Percentiles rank a stretch among this genome's conserved stretches.
Evolutionary conservation across 2,329 filamentous ascomycete genomes (phyloP).

Genomic region (Exophiala viscosa): DNA sequence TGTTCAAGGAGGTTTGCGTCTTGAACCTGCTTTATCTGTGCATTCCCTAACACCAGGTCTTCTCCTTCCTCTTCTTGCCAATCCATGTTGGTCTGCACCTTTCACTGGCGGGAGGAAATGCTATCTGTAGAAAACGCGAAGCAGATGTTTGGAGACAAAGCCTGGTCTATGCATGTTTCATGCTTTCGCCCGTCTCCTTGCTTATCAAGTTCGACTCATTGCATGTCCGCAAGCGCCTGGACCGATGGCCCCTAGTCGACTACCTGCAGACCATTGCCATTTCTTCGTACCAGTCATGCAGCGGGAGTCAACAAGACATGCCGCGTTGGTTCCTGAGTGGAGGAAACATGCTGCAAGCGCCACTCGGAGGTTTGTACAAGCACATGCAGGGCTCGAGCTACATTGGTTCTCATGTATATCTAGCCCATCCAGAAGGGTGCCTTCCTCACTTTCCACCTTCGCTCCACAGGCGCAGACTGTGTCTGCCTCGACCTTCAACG

Average conservation of each 20-base stretch:
- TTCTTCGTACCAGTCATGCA: slow-evolving; percentile 17
- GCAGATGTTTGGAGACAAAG: not conserved
- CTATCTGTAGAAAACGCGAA: not conserved
- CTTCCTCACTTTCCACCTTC: slow-evolving; percentile 12
- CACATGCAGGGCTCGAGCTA: slow-evolving; percentile 11
- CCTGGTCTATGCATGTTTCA: slow-evolving; percentile 9
- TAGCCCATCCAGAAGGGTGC: slow-evolving; percentile 4
- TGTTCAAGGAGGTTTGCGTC: too few relatives aligned
- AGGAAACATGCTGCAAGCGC: slow-evolving; percentile 10
- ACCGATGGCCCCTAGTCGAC: slow-evolving; percentile 10
- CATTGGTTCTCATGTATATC: not conserved
- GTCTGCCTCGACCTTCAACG: not conserved
- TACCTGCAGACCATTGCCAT: slow-evolving; percentile 7
- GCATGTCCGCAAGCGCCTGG: slow-evolving; percentile 19
- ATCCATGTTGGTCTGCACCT: too few relatives aligned
- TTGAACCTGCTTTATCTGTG: too few relatives aligned
- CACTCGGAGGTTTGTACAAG: slow-evolving; percentile 13
- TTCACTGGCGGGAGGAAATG: not conserved
- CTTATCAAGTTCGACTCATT: slow-evolving; percentile 7
- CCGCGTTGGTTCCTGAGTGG: slow-evolving; percentile 1
- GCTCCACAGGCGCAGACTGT: not conserved
- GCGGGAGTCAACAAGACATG: not conserved
- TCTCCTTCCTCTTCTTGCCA: too few relatives aligned
- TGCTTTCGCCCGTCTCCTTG: not conserved
- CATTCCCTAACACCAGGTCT: too few relatives aligned